Base-by-base conservation (phyloP, 768 basidiomycete genomes). In the Rhizopogon rudus region DNA sequence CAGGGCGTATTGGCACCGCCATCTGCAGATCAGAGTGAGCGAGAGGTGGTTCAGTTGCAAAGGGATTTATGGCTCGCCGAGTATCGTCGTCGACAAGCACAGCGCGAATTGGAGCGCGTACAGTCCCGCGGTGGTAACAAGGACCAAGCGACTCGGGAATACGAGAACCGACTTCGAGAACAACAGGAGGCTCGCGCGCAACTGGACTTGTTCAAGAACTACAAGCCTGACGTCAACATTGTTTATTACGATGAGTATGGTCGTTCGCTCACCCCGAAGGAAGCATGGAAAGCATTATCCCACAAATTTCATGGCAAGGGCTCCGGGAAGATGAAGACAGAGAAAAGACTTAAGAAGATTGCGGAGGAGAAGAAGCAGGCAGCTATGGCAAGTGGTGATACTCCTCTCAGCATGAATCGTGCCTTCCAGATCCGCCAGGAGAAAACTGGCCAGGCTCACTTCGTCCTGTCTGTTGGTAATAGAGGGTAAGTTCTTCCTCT, bases 221-320 rank as follows among this genome's bases (percentile, higher is more conserved):
- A 99, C 77, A 98, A 96, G 71, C 97, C 97, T 5, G 95, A 96
- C 72, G 79, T 99, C 63, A 92, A 96, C 60, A 91, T 98, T 65
- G 89, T 90, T 48, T 99, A 99, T 68, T 87, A 95, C 60, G 97
- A 99, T 66, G 96, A 99, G 70, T 92, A 93, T 67, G 97, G 97
- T 45, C 81, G 97, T 40, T 67, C 80, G 55, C 73, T 94, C 68
- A 91, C 91, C 22, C 87, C 87, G 17, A 98, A 98, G 77, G 97
- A 99, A 75, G 95, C 96, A 5, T 98, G 96, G 95, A 98, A 98
- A 74, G 92, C 93, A 16, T 75, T 99, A 42, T 94, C 91, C 43
- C 97, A 99, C 70, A 91, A 92, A 67, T 98, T 99, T 83, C 97
- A 99, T 62, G 97, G 97, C 37, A 98, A 98, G 71, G 93, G 93